These are phyloP conservation scores for Zangia roseola DNA, from an alignment of 768 basidiomycete species.

Conservation along the genomic window DNA sequence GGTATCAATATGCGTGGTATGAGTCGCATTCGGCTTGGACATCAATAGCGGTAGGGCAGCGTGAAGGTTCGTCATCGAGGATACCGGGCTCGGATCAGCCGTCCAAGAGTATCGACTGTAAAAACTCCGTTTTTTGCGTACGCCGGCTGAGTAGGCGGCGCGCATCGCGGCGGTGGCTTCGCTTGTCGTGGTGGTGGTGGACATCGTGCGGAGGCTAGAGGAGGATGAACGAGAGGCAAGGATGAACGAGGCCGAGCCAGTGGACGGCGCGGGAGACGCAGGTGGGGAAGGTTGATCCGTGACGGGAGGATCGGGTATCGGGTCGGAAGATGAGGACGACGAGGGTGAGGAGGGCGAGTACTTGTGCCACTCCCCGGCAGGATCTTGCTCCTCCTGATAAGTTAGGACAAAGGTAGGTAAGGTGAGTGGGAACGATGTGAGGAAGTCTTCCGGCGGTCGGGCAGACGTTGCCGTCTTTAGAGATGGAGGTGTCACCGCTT, in stretches of 20 bases:
- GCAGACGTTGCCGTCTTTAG: conserved; percentile 23
- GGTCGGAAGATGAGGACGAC: conserved; percentile 32
- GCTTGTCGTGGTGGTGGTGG: conserved; percentile 12
- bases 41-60: conserved; percentile 2
- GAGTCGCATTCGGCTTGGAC: conserved; percentile 17
- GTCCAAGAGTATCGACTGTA: conserved; percentile 30
- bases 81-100: conserved; percentile 21
- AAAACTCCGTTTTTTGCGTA: conserved; percentile 36
- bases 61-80: conserved; percentile 21
- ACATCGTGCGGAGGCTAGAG: conserved; percentile 26
- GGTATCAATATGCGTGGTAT: conserved; percentile 9
- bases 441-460: conserved; percentile 42
- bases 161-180: conserved; percentile 28
- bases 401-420: conserved; percentile 43
- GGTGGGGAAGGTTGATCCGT: conserved; percentile 25
- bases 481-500: conserved; percentile 3
- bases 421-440: conserved; percentile 56
- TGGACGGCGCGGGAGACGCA: conserved; percentile 28
- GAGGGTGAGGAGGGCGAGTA: conserved; percentile 31
- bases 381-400: conserved; percentile 25
- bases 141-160: conserved; percentile 31
- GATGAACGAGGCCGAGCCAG: conserved; percentile 26
- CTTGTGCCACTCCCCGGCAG: conserved; percentile 24
- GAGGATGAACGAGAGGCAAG: conserved; percentile 28
- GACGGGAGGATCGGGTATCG: conserved; percentile 20